A percentile compares a stretch with the other conserved stretches of the same genome.
Conservation (phyloP, 495 filamentous ascomycete species). For the Tuber umbilicatum region DNA sequence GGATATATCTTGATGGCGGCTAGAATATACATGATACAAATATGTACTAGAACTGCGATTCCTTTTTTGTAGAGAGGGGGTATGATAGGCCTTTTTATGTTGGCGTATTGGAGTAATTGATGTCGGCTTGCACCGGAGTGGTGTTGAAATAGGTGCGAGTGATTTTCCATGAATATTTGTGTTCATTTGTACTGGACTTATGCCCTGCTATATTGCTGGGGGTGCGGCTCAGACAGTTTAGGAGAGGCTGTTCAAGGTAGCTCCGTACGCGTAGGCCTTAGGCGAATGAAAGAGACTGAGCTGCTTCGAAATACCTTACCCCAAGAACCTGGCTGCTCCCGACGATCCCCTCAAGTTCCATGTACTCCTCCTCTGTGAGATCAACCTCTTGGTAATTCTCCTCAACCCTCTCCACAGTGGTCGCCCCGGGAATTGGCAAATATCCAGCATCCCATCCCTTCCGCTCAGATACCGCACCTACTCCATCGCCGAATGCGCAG, state of each 20-base stretch:
- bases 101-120: background rate
- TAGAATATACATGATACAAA: background rate
- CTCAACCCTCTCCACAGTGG: constrained; percentile 6
- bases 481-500: constrained; percentile 68
- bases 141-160: background rate
- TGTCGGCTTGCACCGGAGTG: background rate
- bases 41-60: background rate
- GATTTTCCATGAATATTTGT: background rate
- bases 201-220: background rate
- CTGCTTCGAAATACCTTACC: background rate
- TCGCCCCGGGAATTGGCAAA: constrained; percentile 52
- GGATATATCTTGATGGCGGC: background rate
- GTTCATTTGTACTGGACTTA: background rate
- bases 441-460: constrained; percentile 40
- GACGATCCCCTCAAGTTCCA: background rate
- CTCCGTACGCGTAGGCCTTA: background rate
- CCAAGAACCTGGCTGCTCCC: background rate
- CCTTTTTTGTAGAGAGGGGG: background rate
- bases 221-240: background rate
- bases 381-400: background rate
- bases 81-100: background rate
- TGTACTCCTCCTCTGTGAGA: background rate
- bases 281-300: background rate
- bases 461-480: constrained; percentile 60
- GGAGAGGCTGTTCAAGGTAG: background rate